Conservation (phyloP, 202 grass and related monocot genomes). For the Musa balbisiana region DNA sequence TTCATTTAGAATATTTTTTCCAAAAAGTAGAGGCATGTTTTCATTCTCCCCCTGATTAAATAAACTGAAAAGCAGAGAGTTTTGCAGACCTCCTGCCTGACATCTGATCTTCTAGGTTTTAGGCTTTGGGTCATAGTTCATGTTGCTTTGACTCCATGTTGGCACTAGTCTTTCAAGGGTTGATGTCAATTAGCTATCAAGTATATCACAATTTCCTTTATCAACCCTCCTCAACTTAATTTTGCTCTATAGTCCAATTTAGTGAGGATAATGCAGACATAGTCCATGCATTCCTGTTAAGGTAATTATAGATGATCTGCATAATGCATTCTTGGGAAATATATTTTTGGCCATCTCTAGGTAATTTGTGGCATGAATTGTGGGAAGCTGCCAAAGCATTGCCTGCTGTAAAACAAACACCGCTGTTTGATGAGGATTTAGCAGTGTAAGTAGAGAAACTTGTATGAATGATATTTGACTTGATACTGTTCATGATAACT, state of each 20-base stretch:
- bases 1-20: background rate
- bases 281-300: background rate
- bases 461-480: conserved; percentile 17
- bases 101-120: background rate
- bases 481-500: conserved; percentile 2
- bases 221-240: background rate
- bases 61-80: background rate
- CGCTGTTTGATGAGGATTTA: conserved; percentile 95
- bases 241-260: background rate
- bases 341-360: conserved; percentile 39
- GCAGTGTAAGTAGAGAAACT: conserved; percentile 65
- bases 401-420: conserved; percentile 80
- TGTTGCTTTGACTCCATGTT: background rate
- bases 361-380: conserved; percentile 94
- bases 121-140: background rate
- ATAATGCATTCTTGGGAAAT: conserved; percentile 13
- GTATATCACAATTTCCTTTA: background rate
- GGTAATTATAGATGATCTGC: background rate
- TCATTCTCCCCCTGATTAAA: background rate
- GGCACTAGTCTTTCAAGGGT: background rate
- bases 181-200: background rate
- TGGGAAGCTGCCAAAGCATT: conserved; percentile 85
- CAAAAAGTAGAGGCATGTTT: background rate
- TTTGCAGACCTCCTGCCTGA: background rate
- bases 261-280: background rate